These are phyloP conservation scores for Clavispora asparagi DNA, from an alignment of 805 yeast genomes.

Conservation along the genomic window DNA sequence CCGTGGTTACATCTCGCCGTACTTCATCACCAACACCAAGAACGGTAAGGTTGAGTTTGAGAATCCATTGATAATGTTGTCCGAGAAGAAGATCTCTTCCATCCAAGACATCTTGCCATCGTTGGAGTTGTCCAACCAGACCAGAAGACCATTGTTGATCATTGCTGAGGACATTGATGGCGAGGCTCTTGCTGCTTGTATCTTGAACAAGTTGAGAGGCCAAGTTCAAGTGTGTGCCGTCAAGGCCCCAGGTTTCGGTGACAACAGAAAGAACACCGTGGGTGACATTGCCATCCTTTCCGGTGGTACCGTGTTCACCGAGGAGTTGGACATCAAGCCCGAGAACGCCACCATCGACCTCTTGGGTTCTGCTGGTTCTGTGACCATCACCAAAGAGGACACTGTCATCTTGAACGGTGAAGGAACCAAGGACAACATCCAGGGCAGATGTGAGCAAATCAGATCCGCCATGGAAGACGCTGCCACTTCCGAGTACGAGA, in stretches of 20 bases:
- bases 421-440: constrained; percentile 76
- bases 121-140: constrained; percentile 85
- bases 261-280: constrained; percentile 92
- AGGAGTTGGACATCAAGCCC: constrained; percentile 92
- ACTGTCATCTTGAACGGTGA: constrained; percentile 91
- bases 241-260: constrained; percentile 99
- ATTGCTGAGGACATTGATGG: constrained; percentile 96
- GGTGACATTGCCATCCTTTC: constrained; percentile 94
- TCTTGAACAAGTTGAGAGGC: constrained; percentile 94
- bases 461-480: constrained; percentile 72
- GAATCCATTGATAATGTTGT: constrained; percentile 80
- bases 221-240: constrained; percentile 97
- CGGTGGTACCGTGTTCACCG: constrained; percentile 89
- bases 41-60: constrained; percentile 91
- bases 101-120: constrained; percentile 91
- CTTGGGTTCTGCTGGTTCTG: constrained; percentile 86
- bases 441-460: constrained; percentile 90
- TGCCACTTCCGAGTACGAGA: constrained; percentile 83
- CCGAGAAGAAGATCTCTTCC: constrained; percentile 89
- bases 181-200: constrained; percentile 97
- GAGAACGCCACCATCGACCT: constrained; percentile 88
- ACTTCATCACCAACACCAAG: constrained; percentile 92
- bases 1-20: constrained; percentile 95
- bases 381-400: constrained; percentile 92
- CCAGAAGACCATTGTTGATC: constrained; percentile 88